These are phyloP conservation scores for Henckelia pumila DNA, from an alignment of 257 asterid genomes.

Conservation along the genomic window DNA sequence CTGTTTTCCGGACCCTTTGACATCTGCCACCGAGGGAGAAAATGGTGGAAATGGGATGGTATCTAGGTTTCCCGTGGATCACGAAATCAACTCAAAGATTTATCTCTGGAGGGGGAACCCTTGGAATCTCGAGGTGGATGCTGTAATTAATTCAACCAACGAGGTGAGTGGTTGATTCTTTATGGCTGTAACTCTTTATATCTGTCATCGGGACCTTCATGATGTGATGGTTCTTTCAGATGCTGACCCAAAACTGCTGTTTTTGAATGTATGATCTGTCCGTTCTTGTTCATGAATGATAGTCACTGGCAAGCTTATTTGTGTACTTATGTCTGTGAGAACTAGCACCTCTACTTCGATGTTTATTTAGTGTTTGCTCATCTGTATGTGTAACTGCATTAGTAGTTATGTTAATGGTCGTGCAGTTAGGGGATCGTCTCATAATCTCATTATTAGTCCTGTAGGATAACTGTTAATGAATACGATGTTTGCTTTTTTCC, in stretches of 20 bases:
- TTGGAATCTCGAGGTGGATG: constrained; percentile 97
- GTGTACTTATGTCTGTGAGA: constrained; percentile 14
- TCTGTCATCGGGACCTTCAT: not conserved
- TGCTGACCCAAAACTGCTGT: constrained; percentile 6
- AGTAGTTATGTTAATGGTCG: not conserved
- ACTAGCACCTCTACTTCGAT: not conserved
- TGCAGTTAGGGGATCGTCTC: not conserved
- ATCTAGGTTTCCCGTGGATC: constrained; percentile 79
- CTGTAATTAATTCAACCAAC: constrained; percentile 84
- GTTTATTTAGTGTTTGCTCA: not conserved
- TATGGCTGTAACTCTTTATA: not conserved
- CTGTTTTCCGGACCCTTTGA: constrained; percentile 71
- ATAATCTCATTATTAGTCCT: not conserved
- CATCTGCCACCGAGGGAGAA: constrained; percentile 64
- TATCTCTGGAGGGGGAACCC: constrained; percentile 96
- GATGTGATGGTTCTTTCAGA: not conserved
- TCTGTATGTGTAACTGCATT: not conserved
- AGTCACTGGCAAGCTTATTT: not conserved
- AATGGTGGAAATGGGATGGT: constrained; percentile 56
- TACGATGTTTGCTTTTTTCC: not conserved
- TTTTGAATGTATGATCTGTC: not conserved
- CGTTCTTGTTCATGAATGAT: not conserved
- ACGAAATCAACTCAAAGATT: constrained; percentile 70
- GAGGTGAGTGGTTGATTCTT: constrained; percentile 55
- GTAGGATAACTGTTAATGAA: not conserved